Evolutionary conservation across 306 rosid species (phyloP).

Genomic region (Quercus cerris): DNA sequence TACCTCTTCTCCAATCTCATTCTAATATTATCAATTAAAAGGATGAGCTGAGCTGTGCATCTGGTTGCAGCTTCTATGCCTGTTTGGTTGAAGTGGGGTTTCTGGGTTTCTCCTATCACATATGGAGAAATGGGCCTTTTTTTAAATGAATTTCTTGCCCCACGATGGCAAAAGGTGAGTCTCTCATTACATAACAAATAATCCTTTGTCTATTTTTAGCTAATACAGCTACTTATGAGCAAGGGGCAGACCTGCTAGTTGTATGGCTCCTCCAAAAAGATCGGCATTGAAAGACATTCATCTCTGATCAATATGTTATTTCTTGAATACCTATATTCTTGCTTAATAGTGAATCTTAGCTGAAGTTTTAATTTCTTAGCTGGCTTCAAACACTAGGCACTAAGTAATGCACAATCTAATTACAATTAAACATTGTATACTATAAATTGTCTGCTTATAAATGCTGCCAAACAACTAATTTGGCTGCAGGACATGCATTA

Average conservation of each 20-base stretch:
- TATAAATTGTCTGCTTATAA: background rate
- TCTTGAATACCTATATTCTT: background rate
- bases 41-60: background rate
- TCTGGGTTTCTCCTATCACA: constrained; percentile 33
- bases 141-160: constrained; percentile 31
- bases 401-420: too few species aligned
- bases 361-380: background rate
- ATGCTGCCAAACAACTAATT: too few species aligned
- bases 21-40: background rate
- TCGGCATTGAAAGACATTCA: too few species aligned
- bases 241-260: too few species aligned
- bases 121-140: constrained; percentile 34
- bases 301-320: background rate
- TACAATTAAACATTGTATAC: constrained; percentile 19
- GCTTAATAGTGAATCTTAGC: background rate
- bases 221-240: background rate
- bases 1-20: background rate
- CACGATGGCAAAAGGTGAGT: constrained; percentile 31
- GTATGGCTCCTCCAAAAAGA: too few species aligned
- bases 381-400: background rate
- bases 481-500: too few species aligned
- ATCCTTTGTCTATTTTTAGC: background rate
- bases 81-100: constrained; percentile 33
- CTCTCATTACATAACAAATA: background rate
- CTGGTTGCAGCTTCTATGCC: constrained; percentile 36